These are phyloP conservation scores for Helichrysum umbraculigerum DNA, from an alignment of 129 eudicot genomes.

Conservation along the genomic window DNA sequence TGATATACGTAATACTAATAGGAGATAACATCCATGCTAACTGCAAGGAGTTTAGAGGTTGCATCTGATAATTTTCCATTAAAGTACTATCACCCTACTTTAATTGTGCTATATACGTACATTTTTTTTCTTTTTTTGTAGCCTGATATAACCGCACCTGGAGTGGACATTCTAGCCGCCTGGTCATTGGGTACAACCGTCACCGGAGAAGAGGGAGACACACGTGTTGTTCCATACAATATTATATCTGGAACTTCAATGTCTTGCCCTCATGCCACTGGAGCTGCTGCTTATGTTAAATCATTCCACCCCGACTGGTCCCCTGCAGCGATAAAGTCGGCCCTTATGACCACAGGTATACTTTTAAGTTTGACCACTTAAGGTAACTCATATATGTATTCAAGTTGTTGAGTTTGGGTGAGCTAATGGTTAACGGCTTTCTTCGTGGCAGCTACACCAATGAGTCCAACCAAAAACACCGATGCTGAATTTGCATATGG, in stretches of 20 bases:
- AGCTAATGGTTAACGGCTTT: background rate
- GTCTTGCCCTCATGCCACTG: constrained; percentile 78
- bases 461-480: constrained; percentile 30
- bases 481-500: constrained; percentile 60
- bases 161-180: constrained; percentile 60
- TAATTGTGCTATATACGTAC: background rate
- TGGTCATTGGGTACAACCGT: constrained; percentile 46
- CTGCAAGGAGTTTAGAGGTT: background rate
- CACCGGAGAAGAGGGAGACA: constrained; percentile 43
- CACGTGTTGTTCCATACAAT: constrained; percentile 47
- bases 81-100: background rate
- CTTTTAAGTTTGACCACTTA: too few relatives aligned
- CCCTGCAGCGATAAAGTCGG: constrained; percentile 66
- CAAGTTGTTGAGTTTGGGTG: too few relatives aligned
- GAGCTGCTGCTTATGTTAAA: constrained; percentile 63
- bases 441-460: constrained; percentile 31
- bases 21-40: background rate
- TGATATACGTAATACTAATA: background rate
- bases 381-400: background rate
- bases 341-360: constrained; percentile 51
- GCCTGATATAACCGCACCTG: constrained; percentile 74
- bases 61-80: too few relatives aligned
- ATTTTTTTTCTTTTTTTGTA: constrained; percentile 14
- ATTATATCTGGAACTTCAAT: constrained; percentile 63
- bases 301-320: constrained; percentile 61